Evolutionary conservation across 371 early-diverging fungal genomes (phyloP), one percentile per base, ranked within the genome.

Genomic region (Chytridium lagenaria): DNA sequence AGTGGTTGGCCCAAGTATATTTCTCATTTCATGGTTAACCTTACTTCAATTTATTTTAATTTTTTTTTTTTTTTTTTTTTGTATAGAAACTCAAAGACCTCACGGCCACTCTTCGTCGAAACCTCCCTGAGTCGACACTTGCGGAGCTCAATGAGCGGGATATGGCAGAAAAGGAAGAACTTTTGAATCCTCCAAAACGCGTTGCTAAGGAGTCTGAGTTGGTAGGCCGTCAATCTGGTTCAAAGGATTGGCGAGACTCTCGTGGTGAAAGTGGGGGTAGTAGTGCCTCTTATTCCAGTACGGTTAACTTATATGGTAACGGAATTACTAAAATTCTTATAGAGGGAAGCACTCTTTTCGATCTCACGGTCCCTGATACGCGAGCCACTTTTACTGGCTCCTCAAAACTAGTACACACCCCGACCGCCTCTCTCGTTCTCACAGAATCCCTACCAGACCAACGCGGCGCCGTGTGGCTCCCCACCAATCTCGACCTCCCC

Each of bases 201-300:
- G 51, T 44, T 0, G 23, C 65, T 7, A 66, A 77, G 22, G 70
- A 73, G 1, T 78, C 77, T 0, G 88, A 89, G 37, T 26, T 80
- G 37, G 5, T 78, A 1, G 89, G 89, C n/a, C 81, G 90, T 61
- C 77, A 84, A 65, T 88, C 88, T 59, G 89, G 89, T n/a, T 73
- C 83, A 1, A 26, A 84, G 37, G 79, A 73, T 50, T 89, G 90
- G 90, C 70, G 86, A 26, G 59, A 52, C 36, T 68, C 75, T 0
- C 76, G 90, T 12, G 86, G 85, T 1, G 90, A 89, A 61, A 38
- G 64, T 31, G 63, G 55, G 10, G 63, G 39, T 38, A 19, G 7
- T 15, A 2, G 38, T 36, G 50, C 50, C 37, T 59, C 33, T 30
- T 77, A 34, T 23, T 22, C 63, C 67, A 59, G 23, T 51, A 55